phyloP scores from a whole-genome alignment of 2,329 filamentous ascomycete species.

The Aspergillus arachidicola region DNA sequence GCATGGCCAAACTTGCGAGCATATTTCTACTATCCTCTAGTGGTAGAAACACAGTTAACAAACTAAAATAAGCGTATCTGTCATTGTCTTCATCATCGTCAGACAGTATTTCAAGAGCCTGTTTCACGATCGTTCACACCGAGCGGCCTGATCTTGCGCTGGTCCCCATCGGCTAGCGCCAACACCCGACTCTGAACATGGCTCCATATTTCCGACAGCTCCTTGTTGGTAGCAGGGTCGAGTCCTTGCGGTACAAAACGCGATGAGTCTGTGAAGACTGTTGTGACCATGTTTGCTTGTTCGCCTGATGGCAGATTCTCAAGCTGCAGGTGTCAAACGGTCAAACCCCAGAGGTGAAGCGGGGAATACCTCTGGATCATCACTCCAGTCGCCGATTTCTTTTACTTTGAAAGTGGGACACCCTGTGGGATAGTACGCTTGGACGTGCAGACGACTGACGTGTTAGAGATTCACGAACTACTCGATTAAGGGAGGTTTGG shows the following conservation, averaged over 20 bases:
- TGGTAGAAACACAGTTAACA: conserved; percentile 25
- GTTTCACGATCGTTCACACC: conserved; percentile 19
- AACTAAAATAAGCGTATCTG: conserved; percentile 24
- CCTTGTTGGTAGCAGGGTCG: not conserved
- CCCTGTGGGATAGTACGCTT: not conserved
- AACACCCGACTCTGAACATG: not conserved
- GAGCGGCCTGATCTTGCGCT: not conserved
- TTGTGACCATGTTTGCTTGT: not conserved
- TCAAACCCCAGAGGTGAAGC: not conserved
- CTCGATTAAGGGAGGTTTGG: not conserved
- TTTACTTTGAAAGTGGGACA: not conserved
- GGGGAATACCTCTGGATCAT: not conserved
- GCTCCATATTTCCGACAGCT: not conserved
- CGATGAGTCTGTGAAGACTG: not conserved
- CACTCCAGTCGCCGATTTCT: not conserved
- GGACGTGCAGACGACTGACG: not conserved
- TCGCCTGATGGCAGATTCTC: not conserved
- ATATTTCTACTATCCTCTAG: conserved; percentile 25
- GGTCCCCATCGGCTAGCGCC: not conserved
- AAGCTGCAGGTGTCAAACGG: not conserved
- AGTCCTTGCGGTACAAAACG: not conserved
- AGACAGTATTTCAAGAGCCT: conserved; percentile 30
- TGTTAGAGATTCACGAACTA: not conserved
- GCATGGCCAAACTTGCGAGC: conserved; percentile 19
- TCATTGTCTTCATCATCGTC: conserved; percentile 33